These are phyloP conservation scores for Fusarium begoniae DNA, from an alignment of 2,329 filamentous ascomycete species.

Conservation along the genomic window DNA sequence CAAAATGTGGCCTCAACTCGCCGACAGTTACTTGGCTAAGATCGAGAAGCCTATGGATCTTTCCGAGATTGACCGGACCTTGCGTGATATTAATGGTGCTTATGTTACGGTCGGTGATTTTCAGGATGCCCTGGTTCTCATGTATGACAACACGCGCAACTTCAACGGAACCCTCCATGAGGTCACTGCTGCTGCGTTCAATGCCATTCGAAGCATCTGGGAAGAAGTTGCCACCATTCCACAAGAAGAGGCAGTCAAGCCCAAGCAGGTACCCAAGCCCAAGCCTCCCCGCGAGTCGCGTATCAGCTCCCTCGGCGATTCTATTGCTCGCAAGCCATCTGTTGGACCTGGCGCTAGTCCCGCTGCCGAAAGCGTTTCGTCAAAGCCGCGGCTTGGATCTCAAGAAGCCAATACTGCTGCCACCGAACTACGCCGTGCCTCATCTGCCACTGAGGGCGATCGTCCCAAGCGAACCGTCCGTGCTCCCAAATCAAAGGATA, in stretches of 20 bases:
- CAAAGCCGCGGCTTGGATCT: slow-evolving; percentile 32
- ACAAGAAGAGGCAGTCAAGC: slow-evolving; percentile 65
- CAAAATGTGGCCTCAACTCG: slow-evolving; percentile 77
- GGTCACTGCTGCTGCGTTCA: slow-evolving; percentile 68
- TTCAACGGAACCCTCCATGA: slow-evolving; percentile 87
- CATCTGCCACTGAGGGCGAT: slow-evolving; percentile 76
- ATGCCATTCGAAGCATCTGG: slow-evolving; percentile 66
- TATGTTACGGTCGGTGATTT: slow-evolving; percentile 79
- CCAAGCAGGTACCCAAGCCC: slow-evolving; percentile 58
- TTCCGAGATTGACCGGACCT: slow-evolving; percentile 79
- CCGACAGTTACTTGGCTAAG: slow-evolving; percentile 74
- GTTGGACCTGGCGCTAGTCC: slow-evolving; percentile 45
- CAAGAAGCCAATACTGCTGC: slow-evolving; percentile 26
- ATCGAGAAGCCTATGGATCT: slow-evolving; percentile 87
- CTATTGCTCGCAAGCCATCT: slow-evolving; percentile 42
- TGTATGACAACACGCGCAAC: slow-evolving; percentile 78
- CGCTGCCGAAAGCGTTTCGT: slow-evolving; percentile 34
- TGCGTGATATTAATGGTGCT: slow-evolving; percentile 67
- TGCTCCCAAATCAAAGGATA: slow-evolving; percentile 86
- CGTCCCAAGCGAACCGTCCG: slow-evolving; percentile 94
- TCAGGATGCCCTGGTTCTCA: slow-evolving; percentile 76
- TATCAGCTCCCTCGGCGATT: slow-evolving; percentile 38
- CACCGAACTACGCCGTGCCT: slow-evolving; percentile 73
- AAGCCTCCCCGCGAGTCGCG: slow-evolving; percentile 51
- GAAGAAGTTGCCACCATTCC: slow-evolving; percentile 55